A percentile compares a stretch with the other conserved stretches of the same genome.
phyloP scores from a whole-genome alignment of 2,329 filamentous ascomycete genomes.

The Neoascochyta sp. region DNA sequence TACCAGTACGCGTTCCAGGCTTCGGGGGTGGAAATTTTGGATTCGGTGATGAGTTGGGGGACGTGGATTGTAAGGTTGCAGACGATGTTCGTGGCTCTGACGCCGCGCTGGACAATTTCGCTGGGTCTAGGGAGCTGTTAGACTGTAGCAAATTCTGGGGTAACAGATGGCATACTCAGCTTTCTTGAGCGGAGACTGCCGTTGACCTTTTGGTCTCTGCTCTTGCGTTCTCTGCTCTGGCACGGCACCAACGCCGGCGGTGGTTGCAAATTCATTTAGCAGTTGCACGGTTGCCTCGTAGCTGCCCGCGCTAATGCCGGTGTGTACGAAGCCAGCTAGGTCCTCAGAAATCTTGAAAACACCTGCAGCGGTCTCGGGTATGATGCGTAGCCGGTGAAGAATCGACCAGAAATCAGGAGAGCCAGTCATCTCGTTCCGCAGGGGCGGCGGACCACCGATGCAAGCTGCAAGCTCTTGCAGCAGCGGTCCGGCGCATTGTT shows the following conservation, averaged over 20 bases:
- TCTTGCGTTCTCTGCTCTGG: constrained; percentile 50
- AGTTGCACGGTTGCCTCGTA: constrained; percentile 84
- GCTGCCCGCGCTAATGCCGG: constrained; percentile 89
- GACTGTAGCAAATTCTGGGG: no score
- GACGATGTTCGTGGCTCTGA: constrained; percentile 76
- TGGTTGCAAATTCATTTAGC: constrained; percentile 84
- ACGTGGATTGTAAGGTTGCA: constrained; percentile 78
- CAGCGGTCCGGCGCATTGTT: constrained; percentile 70
- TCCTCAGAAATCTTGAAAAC: constrained; percentile 84
- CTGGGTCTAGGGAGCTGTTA: no score
- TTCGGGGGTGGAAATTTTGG: constrained; percentile 84
- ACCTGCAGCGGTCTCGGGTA: constrained; percentile 67
- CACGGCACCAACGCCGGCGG: constrained; percentile 66
- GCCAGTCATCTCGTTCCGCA: constrained; percentile 89
- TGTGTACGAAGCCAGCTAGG: constrained; percentile 65
- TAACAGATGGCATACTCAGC: no score
- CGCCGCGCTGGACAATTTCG: constrained; percentile 70
- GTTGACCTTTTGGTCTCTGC: no score
- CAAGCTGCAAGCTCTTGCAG: constrained; percentile 76
- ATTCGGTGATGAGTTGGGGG: constrained; percentile 83
- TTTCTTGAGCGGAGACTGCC: no score
- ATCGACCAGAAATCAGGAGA: constrained; percentile 98
- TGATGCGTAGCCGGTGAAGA: constrained; percentile 69
- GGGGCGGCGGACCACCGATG: constrained; percentile 68
- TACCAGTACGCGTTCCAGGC: constrained; percentile 99